A percentile compares a stretch with the other conserved stretches of the same genome.
Conservation (phyloP, 1,139 yeast genomes). For the Spencermartinsiella ligniputridi region DNA sequence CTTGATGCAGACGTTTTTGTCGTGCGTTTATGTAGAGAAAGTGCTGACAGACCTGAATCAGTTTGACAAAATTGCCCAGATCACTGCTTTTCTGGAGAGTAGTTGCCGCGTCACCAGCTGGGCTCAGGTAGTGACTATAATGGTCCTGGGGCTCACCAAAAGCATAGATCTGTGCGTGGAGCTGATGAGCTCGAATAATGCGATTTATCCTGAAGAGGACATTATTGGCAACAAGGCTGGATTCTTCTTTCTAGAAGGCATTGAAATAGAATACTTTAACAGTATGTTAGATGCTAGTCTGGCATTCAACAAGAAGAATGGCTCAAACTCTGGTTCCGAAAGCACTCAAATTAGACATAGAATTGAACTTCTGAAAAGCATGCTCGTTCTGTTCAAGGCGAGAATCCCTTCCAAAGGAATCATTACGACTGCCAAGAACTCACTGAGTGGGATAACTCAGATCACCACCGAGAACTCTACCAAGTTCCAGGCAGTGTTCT, state of each 20-base stretch:
- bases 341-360: slow-evolving; percentile 13
- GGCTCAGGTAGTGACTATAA: slow-evolving; percentile 24
- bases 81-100: slow-evolving; percentile 11
- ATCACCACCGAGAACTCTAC: background rate
- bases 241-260: slow-evolving; percentile 22
- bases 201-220: slow-evolving; percentile 32
- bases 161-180: slow-evolving; percentile 21
- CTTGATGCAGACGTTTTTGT: slow-evolving; percentile 34
- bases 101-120: slow-evolving; percentile 13
- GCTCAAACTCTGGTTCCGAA: slow-evolving; percentile 2
- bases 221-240: slow-evolving; percentile 23
- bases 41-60: slow-evolving; percentile 20
- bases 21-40: slow-evolving; percentile 35
- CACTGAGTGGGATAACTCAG: slow-evolving; percentile 6
- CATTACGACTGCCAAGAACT: slow-evolving; percentile 14
- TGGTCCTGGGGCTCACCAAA: slow-evolving; percentile 27
- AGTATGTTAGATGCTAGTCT: slow-evolving; percentile 22
- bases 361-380: slow-evolving; percentile 19
- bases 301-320: slow-evolving; percentile 15
- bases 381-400: slow-evolving; percentile 20
- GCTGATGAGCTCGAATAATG: slow-evolving; percentile 16
- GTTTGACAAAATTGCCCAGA: slow-evolving; percentile 10
- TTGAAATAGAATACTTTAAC: slow-evolving; percentile 19
- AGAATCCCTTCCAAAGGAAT: slow-evolving; percentile 22
- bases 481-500: slow-evolving; percentile 1